Evolutionary conservation across 1,284 basidiomycete species (phyloP), one percentile per base, ranked within the genome.

Genomic region (Pholiota adiposa): DNA sequence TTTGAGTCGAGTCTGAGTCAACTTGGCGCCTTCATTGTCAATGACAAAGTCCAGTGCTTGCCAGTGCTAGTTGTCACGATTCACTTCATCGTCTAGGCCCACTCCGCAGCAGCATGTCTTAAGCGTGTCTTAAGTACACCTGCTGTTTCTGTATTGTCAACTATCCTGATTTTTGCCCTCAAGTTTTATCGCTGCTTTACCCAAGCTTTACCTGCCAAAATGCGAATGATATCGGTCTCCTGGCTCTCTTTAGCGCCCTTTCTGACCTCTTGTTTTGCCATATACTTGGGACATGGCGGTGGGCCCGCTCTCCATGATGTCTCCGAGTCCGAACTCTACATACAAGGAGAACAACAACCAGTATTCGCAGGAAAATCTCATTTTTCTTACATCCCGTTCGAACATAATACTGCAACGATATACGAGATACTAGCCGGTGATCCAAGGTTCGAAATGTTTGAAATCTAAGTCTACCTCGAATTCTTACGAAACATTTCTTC

Each of bases 401-500:
- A 49, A 19, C 29, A n/a, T n/a, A n/a, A 50, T 34, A 44, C 38
- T 14, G 34, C 36, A 21, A 80, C 80, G 0, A 77, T 83, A 48
- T 83, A 80, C 59, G 72, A 81, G 41, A 65, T 73, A 34, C 67
- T 83, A 40, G 75, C 72, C 51, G 71, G 69, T 19, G 70, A 77
- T 56, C 65, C 70, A 0, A 72, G 70, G 80, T 78, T 61, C 53
- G 68, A 51, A 16, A 8, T 44, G n/a, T n/a, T n/a, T n/a, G 19
- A 51, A 2, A 36, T 33, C 2, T 11, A 14, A 36, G 34, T 11
- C 31, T 59, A 3, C 43, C 43, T 33, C 43, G 25, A n/a, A 27
- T 25, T 54, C 19, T 27, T 55, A 44, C 54, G 25, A 25, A 16
- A 19, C 31, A n/a, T 46, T n/a, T 29, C 36, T 11, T 44, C 31